Percentiles rank a stretch among this genome's conserved stretches.
Evolutionary conservation across 495 filamentous ascomycete species (phyloP).

Genomic region (Extremus antarcticus): DNA sequence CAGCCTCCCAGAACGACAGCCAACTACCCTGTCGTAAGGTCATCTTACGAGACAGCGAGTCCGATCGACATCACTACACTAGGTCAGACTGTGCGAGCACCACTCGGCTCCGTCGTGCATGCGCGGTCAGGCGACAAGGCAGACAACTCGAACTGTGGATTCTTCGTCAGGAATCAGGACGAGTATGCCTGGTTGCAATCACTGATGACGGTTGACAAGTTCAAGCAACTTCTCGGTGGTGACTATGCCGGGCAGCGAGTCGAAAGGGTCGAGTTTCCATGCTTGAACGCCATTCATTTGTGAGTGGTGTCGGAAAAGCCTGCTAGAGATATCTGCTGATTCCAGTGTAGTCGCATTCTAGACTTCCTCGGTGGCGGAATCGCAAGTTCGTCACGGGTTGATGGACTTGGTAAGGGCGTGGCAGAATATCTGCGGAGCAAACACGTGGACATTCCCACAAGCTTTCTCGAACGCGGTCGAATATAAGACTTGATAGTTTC

Average conservation of each 20-base stretch:
- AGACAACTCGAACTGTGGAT: neutral
- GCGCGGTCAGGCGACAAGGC: neutral
- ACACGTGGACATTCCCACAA: constrained; percentile 1
- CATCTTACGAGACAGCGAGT: neutral
- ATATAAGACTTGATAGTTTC: neutral
- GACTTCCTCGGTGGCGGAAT: neutral
- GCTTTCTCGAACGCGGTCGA: neutral
- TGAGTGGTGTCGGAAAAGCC: neutral
- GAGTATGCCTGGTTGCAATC: neutral
- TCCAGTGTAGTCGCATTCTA: neutral
- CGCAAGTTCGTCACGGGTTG: neutral
- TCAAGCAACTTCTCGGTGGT: neutral
- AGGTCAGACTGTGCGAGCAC: neutral
- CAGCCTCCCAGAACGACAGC: neutral
- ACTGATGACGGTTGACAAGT: neutral
- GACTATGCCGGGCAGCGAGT: neutral
- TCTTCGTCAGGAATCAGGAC: neutral
- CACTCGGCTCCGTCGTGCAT: neutral
- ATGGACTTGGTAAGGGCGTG: constrained; percentile 1
- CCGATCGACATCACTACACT: neutral
- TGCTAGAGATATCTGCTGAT: too few species aligned
- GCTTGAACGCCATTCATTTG: neutral
- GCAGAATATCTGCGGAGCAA: constrained; percentile 1
- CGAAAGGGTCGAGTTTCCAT: neutral
- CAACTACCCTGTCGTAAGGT: neutral